Conservation (phyloP, 306 rosid genomes). For the Pachyrhizus erosus region DNA sequence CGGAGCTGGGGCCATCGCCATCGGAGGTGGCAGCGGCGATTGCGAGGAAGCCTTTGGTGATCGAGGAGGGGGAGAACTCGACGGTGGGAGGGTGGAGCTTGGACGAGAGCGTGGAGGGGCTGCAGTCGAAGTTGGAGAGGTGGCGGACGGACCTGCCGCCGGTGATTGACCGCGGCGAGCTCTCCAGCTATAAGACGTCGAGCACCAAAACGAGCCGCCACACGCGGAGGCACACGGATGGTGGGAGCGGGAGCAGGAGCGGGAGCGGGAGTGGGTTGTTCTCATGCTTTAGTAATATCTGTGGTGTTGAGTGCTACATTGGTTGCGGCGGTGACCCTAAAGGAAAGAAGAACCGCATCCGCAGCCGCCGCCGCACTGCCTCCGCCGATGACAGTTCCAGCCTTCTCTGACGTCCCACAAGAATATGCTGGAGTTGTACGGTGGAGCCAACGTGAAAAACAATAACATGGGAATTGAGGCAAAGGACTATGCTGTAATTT, state of each 20-base stretch:
- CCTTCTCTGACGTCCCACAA: slow-evolving; percentile 27
- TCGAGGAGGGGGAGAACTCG: slow-evolving; percentile 61
- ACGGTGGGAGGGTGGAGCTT: slow-evolving; percentile 70
- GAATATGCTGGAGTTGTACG: not conserved
- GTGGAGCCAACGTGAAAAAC: not conserved
- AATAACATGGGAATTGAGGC: not conserved
- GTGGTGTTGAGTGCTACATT: slow-evolving; percentile 74
- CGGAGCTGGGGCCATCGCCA: slow-evolving; percentile 88
- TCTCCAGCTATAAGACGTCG: slow-evolving; percentile 45
- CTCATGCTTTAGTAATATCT: slow-evolving; percentile 86
- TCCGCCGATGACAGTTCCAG: slow-evolving; percentile 44
- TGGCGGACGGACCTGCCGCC: slow-evolving; percentile 85
- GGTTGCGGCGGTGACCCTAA: slow-evolving; percentile 63
- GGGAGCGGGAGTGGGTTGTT: slow-evolving; percentile 60
- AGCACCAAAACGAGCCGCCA: slow-evolving; percentile 38
- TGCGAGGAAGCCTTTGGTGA: slow-evolving; percentile 50
- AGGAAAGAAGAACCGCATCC: slow-evolving; percentile 38
- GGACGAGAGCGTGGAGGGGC: slow-evolving; percentile 77
- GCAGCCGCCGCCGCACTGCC: slow-evolving; percentile 50
- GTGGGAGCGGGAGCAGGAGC: slow-evolving; percentile 6
- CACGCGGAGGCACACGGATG: slow-evolving; percentile 56
- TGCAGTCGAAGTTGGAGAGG: slow-evolving; percentile 77
- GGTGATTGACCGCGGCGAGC: slow-evolving; percentile 68
- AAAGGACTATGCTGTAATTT: slow-evolving; percentile 26
- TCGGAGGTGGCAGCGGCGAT: slow-evolving; percentile 84